Evolutionary conservation across 345 rosid genomes (phyloP), one percentile per base, ranked within the genome.

Genomic region (Triadica sebifera): DNA sequence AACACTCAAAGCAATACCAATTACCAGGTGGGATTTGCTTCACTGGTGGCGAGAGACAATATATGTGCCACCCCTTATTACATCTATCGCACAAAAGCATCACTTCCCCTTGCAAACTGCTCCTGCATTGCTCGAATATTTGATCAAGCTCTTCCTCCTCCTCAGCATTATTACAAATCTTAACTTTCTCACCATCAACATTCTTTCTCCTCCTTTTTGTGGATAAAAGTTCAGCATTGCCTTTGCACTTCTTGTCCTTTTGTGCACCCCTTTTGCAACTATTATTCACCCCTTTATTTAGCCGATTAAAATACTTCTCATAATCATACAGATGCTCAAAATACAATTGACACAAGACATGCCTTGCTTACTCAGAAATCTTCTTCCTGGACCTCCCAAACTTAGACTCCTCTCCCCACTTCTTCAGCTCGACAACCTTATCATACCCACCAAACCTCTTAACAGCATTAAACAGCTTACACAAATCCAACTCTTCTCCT

Each of bases 1-100:
- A 86, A 81, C 98, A 94, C 76, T 91, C 97, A 53, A 89, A 88
- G 77, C 98, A 94, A 78, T 94, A 94, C 98, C 98, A 94, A 75
- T 94, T 94, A 75, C 97, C 98, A 6, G 81, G 89, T 0, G 98
- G 98, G 24, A 94, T 74, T 78, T 88, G 90, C 86, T 88, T 88
- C 80, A 94, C 29, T 0, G 98, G 98, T 0, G 98, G 98, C 4
- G 97, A 90, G 49, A 94, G 90, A 83, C 97, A 94, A 79, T 94
- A 88, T n/a, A 87, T 87, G 74, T 94, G 98, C 97, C 98, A 92
- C 25, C 98, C 98, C 80, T 90, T 94, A 74, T 94, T 88, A 82
- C 98, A 94, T 70, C 97, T 86, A 78, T 94, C 98, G 22, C 98
- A 94, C 72, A 94, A 84, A 70, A 94, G 93, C 98, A 94, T 94